Conservation (phyloP, 441 rosid species). For the Macaranga tanarius region DNA sequence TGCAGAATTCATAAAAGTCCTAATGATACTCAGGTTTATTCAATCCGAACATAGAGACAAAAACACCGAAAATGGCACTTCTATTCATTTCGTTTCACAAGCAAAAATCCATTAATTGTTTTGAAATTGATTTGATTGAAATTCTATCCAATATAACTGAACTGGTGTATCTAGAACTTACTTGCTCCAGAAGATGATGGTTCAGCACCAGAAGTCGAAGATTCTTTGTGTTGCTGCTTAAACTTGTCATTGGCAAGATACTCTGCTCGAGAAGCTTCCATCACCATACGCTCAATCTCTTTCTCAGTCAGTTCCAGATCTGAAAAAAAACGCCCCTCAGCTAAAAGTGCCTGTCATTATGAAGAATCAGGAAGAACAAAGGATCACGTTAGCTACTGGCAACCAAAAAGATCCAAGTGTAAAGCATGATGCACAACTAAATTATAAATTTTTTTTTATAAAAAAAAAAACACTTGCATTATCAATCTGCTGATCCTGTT, state of each 20-base stretch:
- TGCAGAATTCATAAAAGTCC: neutral
- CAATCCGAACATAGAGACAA: neutral
- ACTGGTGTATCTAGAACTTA: slow-evolving; percentile 37
- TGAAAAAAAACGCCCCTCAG: slow-evolving; percentile 90
- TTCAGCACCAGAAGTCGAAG: slow-evolving; percentile 83
- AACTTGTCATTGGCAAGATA: slow-evolving; percentile 66
- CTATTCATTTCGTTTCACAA: neutral
- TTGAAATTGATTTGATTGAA: neutral
- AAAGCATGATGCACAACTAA: neutral
- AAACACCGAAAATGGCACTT: too few relatives aligned
- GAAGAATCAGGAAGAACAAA: neutral
- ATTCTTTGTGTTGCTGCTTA: slow-evolving; percentile 63
- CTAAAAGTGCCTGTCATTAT: slow-evolving; percentile 70
- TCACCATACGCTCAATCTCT: slow-evolving; percentile 89
- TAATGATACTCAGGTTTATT: neutral
- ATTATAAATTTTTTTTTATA: too few relatives aligned
- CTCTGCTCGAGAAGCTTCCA: slow-evolving; percentile 98
- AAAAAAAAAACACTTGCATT: slow-evolving; percentile 45
- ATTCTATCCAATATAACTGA: neutral
- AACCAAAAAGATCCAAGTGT: neutral
- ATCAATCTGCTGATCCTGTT: slow-evolving; percentile 95
- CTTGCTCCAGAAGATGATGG: slow-evolving; percentile 96
- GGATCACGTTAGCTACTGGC: slow-evolving; percentile 16
- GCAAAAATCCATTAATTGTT: neutral
- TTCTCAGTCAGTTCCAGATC: slow-evolving; percentile 96